Conservation (phyloP, 2,329 filamentous ascomycete species). For the Venturia aucupariae region DNA sequence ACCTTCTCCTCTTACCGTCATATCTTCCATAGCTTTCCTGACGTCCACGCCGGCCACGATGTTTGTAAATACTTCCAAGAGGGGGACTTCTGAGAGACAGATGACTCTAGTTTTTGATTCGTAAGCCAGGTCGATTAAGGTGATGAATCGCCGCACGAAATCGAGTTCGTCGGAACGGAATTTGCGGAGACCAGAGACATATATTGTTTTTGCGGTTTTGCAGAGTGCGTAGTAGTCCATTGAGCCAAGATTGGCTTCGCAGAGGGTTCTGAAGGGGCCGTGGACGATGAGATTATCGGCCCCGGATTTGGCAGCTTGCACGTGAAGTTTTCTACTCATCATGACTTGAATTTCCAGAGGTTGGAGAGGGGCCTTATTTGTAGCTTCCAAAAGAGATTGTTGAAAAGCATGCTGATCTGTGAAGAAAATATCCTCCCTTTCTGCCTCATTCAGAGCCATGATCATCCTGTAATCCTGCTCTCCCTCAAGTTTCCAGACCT, state of each 20-base stretch:
- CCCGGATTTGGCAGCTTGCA: constrained; percentile 6
- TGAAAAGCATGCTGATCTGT: constrained; percentile 1
- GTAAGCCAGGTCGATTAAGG: constrained; percentile 93
- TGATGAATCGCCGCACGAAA: constrained; percentile 87
- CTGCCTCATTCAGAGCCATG: not conserved
- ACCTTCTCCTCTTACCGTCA: constrained; percentile 21
- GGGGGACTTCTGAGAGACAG: constrained; percentile 19
- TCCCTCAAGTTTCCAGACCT: constrained; percentile 8
- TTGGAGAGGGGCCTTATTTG: constrained; percentile 11
- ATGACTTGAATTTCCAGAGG: constrained; percentile 18
- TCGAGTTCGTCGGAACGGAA: constrained; percentile 85
- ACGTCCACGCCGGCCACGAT: constrained; percentile 18
- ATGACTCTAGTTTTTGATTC: constrained; percentile 39
- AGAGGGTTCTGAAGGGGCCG: constrained; percentile 45
- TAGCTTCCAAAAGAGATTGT: not conserved
- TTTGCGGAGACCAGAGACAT: constrained; percentile 80
- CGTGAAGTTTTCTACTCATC: constrained; percentile 18
- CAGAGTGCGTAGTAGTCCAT: constrained; percentile 93
- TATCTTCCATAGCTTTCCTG: constrained; percentile 15
- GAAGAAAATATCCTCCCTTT: not conserved
- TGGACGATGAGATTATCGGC: constrained; percentile 72
- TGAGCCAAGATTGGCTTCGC: constrained; percentile 45
- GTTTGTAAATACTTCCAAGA: constrained; percentile 20
- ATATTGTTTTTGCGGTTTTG: constrained; percentile 81
- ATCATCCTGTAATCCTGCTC: constrained; percentile 15